Evolutionary conservation across 192 early-diverging fungal species (phyloP).

Genomic region (Fimicolochytrium jonesii): DNA sequence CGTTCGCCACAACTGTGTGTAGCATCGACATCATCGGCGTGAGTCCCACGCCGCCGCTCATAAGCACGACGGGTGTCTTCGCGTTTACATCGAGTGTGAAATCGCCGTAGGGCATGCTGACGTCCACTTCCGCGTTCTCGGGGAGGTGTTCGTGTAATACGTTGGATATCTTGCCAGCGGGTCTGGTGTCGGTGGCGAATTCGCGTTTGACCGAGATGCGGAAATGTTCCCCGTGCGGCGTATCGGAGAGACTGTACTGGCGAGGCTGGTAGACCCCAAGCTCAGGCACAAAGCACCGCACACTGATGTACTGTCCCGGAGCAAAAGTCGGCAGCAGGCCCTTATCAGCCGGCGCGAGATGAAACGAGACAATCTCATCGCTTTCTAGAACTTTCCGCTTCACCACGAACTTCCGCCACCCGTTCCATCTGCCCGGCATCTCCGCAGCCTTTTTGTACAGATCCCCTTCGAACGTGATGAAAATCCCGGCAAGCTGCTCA

Average conservation of each 20-base stretch:
- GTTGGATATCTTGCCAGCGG: neutral
- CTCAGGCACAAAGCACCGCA: constrained; percentile 1
- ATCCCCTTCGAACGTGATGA: neutral
- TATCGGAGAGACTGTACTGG: constrained; percentile 3
- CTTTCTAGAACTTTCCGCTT: neutral
- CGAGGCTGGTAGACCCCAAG: neutral
- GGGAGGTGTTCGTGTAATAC: neutral
- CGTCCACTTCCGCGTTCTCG: neutral
- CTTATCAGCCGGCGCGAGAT: neutral
- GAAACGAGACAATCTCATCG: constrained; percentile 1
- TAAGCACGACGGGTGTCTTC: neutral
- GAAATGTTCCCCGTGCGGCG: neutral
- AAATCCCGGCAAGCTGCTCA: neutral
- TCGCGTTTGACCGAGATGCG: constrained; percentile 5
- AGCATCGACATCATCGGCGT: constrained; percentile 6
- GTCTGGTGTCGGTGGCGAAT: neutral
- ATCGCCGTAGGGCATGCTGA: constrained; percentile 1
- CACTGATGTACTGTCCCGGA: neutral
- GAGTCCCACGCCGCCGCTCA: constrained; percentile 8
- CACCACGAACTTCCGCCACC: neutral
- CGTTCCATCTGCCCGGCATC: neutral
- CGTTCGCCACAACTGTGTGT: neutral
- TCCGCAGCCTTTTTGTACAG: neutral
- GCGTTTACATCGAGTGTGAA: neutral
- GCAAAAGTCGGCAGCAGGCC: neutral